phyloP scores from a whole-genome alignment of 257 asterid species.

The Orobanche coerulescens region DNA sequence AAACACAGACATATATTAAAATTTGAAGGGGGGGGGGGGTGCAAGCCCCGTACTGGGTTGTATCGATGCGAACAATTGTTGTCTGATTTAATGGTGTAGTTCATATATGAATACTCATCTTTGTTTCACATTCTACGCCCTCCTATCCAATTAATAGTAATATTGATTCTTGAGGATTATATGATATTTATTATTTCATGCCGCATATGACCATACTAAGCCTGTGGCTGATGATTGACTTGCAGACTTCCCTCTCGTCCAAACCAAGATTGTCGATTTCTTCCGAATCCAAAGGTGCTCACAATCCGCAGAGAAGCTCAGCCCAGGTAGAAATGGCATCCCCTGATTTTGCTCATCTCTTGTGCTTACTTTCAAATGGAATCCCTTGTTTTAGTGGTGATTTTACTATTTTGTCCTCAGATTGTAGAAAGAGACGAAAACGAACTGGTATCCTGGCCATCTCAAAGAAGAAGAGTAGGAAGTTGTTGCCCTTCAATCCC shows the following conservation, averaged over 20 bases:
- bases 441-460: conserved; percentile 33
- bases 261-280: conserved; percentile 79
- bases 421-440: conserved; percentile 47
- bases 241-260: conserved; percentile 71
- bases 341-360: not conserved
- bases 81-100: not conserved
- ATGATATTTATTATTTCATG: not conserved
- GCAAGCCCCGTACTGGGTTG: no score
- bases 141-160: no score
- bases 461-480: conserved; percentile 73
- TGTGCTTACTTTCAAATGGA: not conserved
- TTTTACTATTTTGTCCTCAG: conserved; percentile 27
- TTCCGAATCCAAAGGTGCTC: conserved; percentile 64
- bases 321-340: conserved; percentile 35
- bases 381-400: not conserved
- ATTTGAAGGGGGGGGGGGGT: no score
- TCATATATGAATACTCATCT: not conserved
- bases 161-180: not conserved
- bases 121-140: not conserved
- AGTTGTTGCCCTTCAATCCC: conserved; percentile 58
- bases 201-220: not conserved
- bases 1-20: no score
- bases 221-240: not conserved
- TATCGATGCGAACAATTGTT: not conserved
- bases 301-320: conserved; percentile 27